These are phyloP conservation scores for Candida boleticola DNA, from an alignment of 805 yeast species.

Conservation along the genomic window DNA sequence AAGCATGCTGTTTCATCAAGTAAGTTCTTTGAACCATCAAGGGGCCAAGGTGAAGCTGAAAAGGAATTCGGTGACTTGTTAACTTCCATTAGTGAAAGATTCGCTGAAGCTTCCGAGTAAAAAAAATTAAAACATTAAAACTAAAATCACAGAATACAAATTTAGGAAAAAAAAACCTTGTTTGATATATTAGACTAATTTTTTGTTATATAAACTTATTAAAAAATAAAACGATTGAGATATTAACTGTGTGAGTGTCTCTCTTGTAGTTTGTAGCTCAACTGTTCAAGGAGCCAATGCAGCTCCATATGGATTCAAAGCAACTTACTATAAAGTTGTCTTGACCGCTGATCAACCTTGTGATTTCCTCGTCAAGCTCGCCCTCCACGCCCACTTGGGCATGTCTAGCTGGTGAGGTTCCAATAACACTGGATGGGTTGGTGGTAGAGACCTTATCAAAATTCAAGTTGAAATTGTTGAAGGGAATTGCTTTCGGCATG, in stretches of 20 bases:
- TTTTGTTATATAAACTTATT: too few species aligned
- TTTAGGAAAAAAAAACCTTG: background rate
- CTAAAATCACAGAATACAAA: background rate
- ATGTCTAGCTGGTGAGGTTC: too few species aligned
- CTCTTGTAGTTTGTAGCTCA: too few species aligned
- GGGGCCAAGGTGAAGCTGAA: slow-evolving; percentile 77
- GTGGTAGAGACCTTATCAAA: slow-evolving; percentile 13
- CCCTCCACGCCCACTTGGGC: slow-evolving; percentile 7
- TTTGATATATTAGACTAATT: background rate
- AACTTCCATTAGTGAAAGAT: slow-evolving; percentile 77
- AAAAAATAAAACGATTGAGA: too few species aligned
- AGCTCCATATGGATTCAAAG: slow-evolving; percentile 11
- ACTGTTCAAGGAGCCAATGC: too few species aligned
- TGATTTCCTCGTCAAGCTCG: slow-evolving; percentile 18
- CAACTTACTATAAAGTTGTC: slow-evolving; percentile 18
- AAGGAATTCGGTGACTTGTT: slow-evolving; percentile 76
- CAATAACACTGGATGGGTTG: slow-evolving; percentile 9
- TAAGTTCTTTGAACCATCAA: slow-evolving; percentile 93
- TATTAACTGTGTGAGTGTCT: too few species aligned
- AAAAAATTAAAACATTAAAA: background rate
- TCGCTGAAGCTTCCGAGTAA: slow-evolving; percentile 93
- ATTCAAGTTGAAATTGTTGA: slow-evolving; percentile 16
- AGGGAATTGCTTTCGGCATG: slow-evolving; percentile 25
- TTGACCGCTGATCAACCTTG: slow-evolving; percentile 16
- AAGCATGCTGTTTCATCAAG: slow-evolving; percentile 92